Base-by-base conservation (phyloP, 768 basidiomycete species). In the Tricholomella constricta region DNA sequence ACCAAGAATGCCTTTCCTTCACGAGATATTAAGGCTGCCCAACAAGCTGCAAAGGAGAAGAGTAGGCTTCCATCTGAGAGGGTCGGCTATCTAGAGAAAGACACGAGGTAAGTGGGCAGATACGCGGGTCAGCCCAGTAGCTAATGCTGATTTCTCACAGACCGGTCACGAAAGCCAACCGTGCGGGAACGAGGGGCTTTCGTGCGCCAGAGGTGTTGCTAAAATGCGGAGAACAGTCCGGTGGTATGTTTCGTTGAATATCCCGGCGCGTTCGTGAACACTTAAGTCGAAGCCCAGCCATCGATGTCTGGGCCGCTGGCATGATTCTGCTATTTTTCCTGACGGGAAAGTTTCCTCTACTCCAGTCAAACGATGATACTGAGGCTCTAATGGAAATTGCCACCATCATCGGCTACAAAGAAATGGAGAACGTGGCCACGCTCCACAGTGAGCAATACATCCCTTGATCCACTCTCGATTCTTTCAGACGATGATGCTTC, bases 321-420 rank as follows among this genome's bases (percentile, higher is more conserved):
- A 86, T 88, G 63, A 97, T 98, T 48, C 71, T 99, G 0, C 78
- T 98, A 6, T 95, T 95, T 72, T 95, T 98, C 73, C 77, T 99
- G 31, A 88, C 87, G 0, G 82, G 85, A 38, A 97, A 96, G 60
- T 99, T 98, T 64, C 97, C 97, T 1, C 71, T 98, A 25, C 94
- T 98, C 72, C 89, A 93, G 60, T 93, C 94, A 17, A 89, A 82
- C 62, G 94, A 98, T 62, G 97, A 99, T 65, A 81, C 87, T 31
- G 96, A 99, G 68, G 97, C 95, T 6, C 75, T 98, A 17, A 90
- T 98, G 87, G 97, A 99, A 71, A 88, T 98, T 48, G 88, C 92
- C 14, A 76, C 84, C 10, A 86, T 99, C 38, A 83, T 97, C 56
- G 97, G 97, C 7, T 81, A 82, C 56, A 80, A 78, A 57, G 80